A percentile compares a stretch with the other conserved stretches of the same genome.
Conservation (phyloP, 2,329 filamentous ascomycete species). For the Aplosporella prunicola region DNA sequence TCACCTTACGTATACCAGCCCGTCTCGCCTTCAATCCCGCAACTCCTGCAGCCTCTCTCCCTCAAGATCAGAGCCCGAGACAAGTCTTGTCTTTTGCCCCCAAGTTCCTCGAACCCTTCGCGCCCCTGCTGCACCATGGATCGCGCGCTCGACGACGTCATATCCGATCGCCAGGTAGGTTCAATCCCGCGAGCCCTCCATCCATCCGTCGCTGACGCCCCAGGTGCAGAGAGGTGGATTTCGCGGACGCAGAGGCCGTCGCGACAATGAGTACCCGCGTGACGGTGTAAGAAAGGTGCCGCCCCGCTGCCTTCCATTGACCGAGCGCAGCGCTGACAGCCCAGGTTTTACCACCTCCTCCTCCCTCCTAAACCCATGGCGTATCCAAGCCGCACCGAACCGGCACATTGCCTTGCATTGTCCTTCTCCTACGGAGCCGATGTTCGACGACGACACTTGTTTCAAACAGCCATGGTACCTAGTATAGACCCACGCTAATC, state of each 20-base stretch:
- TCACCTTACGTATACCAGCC: no score
- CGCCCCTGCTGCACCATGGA: conserved; percentile 39
- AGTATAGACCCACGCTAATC: conserved; percentile 25
- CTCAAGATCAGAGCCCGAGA: no score
- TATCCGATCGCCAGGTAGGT: conserved; percentile 50
- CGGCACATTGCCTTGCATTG: conserved; percentile 12
- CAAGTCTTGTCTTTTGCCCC: no score
- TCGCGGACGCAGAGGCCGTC: conserved; percentile 32
- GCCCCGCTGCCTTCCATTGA: background rate
- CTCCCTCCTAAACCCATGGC: conserved; percentile 31
- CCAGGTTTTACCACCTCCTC: conserved; percentile 12
- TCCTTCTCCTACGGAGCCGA: conserved; percentile 16
- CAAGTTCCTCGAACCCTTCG: no score
- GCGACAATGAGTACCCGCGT: conserved; percentile 53
- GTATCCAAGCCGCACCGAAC: conserved; percentile 7
- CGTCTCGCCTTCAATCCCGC: no score
- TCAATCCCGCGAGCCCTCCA: conserved; percentile 2
- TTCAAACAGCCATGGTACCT: conserved; percentile 15
- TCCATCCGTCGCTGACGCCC: conserved; percentile 8
- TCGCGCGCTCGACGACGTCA: conserved; percentile 55
- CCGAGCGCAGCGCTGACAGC: conserved; percentile 3
- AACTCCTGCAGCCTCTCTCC: no score
- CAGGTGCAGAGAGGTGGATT: conserved; percentile 14
- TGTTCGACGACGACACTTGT: conserved; percentile 25
- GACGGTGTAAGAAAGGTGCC: conserved; percentile 84